Evolutionary conservation across 192 early-diverging fungal species (phyloP).

Genomic region (Podochytrium sp.): DNA sequence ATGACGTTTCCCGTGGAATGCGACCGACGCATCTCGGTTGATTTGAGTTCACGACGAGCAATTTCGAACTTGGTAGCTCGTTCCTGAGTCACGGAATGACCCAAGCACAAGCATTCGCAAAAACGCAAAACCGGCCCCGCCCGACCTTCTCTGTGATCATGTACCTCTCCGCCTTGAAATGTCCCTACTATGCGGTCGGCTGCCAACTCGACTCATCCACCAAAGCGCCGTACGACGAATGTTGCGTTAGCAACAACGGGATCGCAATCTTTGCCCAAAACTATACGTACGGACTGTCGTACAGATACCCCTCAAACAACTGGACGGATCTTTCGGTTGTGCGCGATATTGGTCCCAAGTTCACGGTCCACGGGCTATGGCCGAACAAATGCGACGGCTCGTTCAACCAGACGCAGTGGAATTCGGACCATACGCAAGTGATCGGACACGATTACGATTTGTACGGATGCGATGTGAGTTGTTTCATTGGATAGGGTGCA

Average conservation of each 20-base stretch:
- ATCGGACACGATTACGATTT: no score
- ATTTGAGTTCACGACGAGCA: no score
- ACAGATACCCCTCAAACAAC: slow-evolving; percentile 17
- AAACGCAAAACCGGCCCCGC: no score
- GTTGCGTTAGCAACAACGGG: slow-evolving; percentile 59
- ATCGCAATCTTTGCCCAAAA: slow-evolving; percentile 58
- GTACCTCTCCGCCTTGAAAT: no score
- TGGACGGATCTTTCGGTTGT: slow-evolving; percentile 13
- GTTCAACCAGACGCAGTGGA: slow-evolving; percentile 20
- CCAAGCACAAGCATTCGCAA: no score
- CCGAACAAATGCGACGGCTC: slow-evolving; percentile 67
- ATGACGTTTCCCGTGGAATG: no score
- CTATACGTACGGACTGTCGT: slow-evolving; percentile 55
- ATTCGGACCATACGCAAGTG: neutral
- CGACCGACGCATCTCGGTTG: no score
- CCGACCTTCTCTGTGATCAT: no score
- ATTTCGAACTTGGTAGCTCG: no score
- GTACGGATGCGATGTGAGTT: no score
- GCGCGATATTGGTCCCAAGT: slow-evolving; percentile 27
- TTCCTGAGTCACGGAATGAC: no score
- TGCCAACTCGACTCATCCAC: slow-evolving; percentile 12
- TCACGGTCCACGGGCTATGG: slow-evolving; percentile 80
- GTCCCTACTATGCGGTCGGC: neutral
- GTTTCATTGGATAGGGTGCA: no score
- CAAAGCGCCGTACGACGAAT: slow-evolving; percentile 30